Evolutionary conservation across 2,329 filamentous ascomycete species (phyloP), one percentile per base, ranked within the genome.

Genomic region (Penicillium sp.): DNA sequence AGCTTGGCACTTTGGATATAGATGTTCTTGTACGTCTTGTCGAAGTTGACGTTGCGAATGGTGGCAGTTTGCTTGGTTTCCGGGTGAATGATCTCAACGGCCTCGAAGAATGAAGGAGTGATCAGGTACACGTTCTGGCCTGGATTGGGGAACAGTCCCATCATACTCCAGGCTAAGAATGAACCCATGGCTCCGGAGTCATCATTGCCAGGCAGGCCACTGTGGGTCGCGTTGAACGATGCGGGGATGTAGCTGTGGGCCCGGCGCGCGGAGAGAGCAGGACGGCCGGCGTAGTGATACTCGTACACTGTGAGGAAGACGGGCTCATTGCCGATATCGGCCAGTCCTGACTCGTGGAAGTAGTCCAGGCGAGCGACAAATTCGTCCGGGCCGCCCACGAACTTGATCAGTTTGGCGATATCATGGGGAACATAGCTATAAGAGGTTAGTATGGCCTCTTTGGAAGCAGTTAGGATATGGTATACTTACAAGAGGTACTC

Each of bases 61-160:
- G 70, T 78, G 0, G 82, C 81, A 6, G 74, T 81, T 49, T 77
- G 78, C 6, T 78, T 76, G 0, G 81, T 85, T 16, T 77, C 65
- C 0, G 76, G 76, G 46, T 77, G 77, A 6, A 69, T 79, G 43
- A 85, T 71, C 35, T 74, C 76, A 1, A 85, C 72, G 18, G 71
- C 69, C 47, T 76, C 69, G 54, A 86, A 86, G 58, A 79, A 87
- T 0, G 84, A 82, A 1, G 83, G 79, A 0, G 69, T 84, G 52
- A 86, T 83, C 11, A 86, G 74, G 55, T 86, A 86, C 0, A 85
- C 81, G 50, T 84, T 71, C 58, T 86, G 83, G 0, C 82, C 83
- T 0, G 81, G 75, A 44, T 85, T 82, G 0, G 84, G 84, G 62
- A 84, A 87, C 6, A 86, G 66, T 0, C 84, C 84, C 72, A 86